Evolutionary conservation across 108 stramenopile species (phyloP), one percentile per base, ranked within the genome.

Genomic region (Pseudonitzschia pungens): DNA sequence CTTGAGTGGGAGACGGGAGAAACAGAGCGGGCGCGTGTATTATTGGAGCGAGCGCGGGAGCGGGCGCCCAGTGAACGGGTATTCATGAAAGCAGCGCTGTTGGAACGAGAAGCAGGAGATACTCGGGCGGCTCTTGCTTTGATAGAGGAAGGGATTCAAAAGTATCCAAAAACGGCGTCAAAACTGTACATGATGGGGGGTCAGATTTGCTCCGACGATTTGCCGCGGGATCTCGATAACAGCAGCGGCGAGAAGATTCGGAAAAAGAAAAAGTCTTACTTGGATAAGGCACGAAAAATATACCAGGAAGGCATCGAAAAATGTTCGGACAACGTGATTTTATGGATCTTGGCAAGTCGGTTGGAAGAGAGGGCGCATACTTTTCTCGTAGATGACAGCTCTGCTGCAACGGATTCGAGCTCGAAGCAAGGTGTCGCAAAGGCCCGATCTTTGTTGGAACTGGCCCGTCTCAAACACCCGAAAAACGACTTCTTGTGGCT

Each of bases 121-220:
- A 80, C 54, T 31, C 77, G 81, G 12, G 84, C 69, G 0, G 86
- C 89, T 0, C 73, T 94, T 59, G 64, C 73, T 15, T 69, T 96
- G 18, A 81, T 97, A 56, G 91, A 96, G 36, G 89, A 95, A 51
- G 99, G 91, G 8, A 59, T 96, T 0, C 28, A 69, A 36, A 75
- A 84, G 45, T 98, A 89, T 74, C 84, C 91, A 3, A 77, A 86
- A 14, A 92, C 86, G 73, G 68, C 83, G 9, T 14, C 32, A 10
- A 96, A 98, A 77, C 68, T 94, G 48, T 98, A 97, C 80, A 93
- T 98, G 88, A 98, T 99, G 96, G 96, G 93, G 14, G 97, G 95
- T 10, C 97, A 98, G 74, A 90, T 94, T 16, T 95, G 87, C 62
- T 86, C 91, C 9, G 84, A 96, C 24, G 83, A 94, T 41, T 71